Conservation (phyloP, 169 alveolate genomes). For the Plasmodium gaboni region DNA sequence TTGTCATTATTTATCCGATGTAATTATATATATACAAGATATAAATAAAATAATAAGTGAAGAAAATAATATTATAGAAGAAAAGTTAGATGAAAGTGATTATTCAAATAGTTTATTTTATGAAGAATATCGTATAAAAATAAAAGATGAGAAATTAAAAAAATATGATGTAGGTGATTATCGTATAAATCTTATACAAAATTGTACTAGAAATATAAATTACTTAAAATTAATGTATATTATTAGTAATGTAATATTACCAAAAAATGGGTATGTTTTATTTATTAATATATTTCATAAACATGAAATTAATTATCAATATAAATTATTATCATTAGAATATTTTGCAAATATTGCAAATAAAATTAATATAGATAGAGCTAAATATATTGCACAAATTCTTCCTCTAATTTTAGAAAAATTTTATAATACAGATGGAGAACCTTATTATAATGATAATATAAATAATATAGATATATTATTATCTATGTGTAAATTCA, state of each 20-base stretch:
- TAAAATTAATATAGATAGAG: conserved; percentile 55
- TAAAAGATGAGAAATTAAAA: conserved; percentile 57
- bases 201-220: conserved; percentile 69
- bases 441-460: conserved; percentile 71
- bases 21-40: conserved; percentile 46
- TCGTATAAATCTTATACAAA: conserved; percentile 22
- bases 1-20: conserved; percentile 58
- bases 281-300: conserved; percentile 65
- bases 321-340: conserved; percentile 61
- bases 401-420: conserved; percentile 55
- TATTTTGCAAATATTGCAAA: conserved; percentile 71
- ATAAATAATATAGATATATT: conserved; percentile 41
- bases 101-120: not conserved
- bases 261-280: conserved; percentile 69
- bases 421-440: conserved; percentile 71
- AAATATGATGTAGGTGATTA: conserved; percentile 22
- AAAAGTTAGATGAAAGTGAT: not conserved
- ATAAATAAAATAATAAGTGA: conserved; percentile 13
- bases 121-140: conserved; percentile 34
- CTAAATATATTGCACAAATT: conserved; percentile 75
- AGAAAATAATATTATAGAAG: conserved; percentile 17
- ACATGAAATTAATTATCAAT: conserved; percentile 44
- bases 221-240: conserved; percentile 58
- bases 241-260: conserved; percentile 43
- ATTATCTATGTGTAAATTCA: conserved; percentile 60